Conservation (phyloP, 768 basidiomycete genomes). For the Flagelloscypha sp. region DNA sequence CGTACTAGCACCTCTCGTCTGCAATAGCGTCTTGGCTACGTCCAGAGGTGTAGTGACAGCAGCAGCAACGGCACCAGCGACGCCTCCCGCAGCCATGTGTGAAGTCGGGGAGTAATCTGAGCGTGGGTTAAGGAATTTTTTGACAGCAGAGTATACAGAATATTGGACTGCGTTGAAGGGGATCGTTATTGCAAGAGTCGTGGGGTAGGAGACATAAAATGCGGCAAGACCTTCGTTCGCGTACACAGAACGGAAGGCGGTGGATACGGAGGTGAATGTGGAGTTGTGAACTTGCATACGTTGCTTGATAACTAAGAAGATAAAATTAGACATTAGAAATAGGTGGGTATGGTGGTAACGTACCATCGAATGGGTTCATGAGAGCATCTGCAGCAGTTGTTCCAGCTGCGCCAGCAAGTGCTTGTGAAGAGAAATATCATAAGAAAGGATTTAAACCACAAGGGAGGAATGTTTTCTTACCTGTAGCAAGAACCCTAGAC, state of each 20-base stretch:
- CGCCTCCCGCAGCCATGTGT: conserved; percentile 85
- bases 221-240: conserved; percentile 77
- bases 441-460: conserved; percentile 3
- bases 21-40: conserved; percentile 94
- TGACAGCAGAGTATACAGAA: conserved; percentile 91
- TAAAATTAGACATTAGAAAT: conserved; percentile 11
- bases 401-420: conserved; percentile 87
- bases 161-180: conserved; percentile 99
- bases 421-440: conserved; percentile 29
- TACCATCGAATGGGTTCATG: conserved; percentile 99
- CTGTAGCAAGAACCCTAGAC: conserved; percentile 21
- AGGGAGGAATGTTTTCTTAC: conserved; percentile 1
- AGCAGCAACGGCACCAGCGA: conserved; percentile 90
- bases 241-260: conserved; percentile 83
- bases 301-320: conserved; percentile 86
- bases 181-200: conserved; percentile 91
- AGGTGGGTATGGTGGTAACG: conserved; percentile 19
- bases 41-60: conserved; percentile 95
- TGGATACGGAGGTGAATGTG: conserved; percentile 76
- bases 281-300: conserved; percentile 98
- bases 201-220: conserved; percentile 98
- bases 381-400: conserved; percentile 94
- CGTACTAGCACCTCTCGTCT: conserved; percentile 85
- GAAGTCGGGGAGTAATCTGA: conserved; percentile 88
- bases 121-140: conserved; percentile 75